Base-by-base conservation (phyloP, 75 land plant species). In the Selaginella tamariscina region DNA sequence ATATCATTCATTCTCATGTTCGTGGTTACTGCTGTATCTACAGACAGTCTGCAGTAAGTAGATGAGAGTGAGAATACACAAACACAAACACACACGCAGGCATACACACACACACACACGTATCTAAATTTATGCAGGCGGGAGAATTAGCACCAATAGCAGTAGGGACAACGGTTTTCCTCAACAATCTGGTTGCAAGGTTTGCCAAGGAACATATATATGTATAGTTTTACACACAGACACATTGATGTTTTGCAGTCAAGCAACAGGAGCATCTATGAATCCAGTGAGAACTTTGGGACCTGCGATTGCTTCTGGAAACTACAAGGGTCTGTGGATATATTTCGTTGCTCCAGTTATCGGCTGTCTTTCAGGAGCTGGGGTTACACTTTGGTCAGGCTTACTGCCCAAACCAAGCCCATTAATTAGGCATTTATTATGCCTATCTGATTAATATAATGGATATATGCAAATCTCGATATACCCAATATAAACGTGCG, bases 251-350 rank as follows among this genome's bases (percentile, higher is more conserved):
- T n/a, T n/a, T 54, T 21, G 65, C 64, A 85, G 86, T 55, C 33
- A 65, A 57, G 23, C 32, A 2, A 75, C 79, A 15, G 88, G 88
- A 31, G 88, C 75, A 30, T 83, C 88, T 8, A 85, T 85, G 88
- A 85, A 85, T 44, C 88, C 88, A 39, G 86, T 85, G 31, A 79
- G 86, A 56, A 81, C 83, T 20, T 65, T 83, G 54, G 88, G 88
- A 1, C 88, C 88, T 29, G 88, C 86, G 49, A 68, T 83, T 9
- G 86, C 76, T 0, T 76, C 74, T 33, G 68, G 74, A 56, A 85
- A 85, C 62, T 85, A 44, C 74, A 83, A 71, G 32, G 83, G 62
- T 49, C 77, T 85, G 65, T 85, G 88, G 88, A 30, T 85, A 5
- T 85, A 85, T 32, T 56, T 85, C 0, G 64, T 82, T 0, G 86